phyloP scores from a whole-genome alignment of 805 yeast genomes.

The Wickerhamiella vanderwaltii region DNA sequence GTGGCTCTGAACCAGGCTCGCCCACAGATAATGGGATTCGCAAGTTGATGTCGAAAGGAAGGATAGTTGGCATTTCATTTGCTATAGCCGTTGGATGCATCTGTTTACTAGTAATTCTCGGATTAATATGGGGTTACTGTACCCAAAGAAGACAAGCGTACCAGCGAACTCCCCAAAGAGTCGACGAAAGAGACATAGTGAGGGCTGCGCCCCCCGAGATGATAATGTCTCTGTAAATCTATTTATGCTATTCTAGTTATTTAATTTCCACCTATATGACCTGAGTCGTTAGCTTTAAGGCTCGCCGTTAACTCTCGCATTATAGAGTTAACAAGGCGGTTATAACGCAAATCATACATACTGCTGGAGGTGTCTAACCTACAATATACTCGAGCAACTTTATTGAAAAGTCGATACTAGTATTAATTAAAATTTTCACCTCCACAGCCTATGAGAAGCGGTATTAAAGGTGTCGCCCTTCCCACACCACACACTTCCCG shows the following conservation, averaged over 20 bases:
- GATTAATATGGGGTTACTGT: constrained; percentile 32
- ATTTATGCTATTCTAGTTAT: constrained; percentile 8
- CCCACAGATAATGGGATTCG: not conserved
- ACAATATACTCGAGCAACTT: too few species aligned
- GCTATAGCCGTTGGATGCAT: constrained; percentile 52
- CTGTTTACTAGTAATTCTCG: constrained; percentile 32
- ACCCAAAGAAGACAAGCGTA: constrained; percentile 33
- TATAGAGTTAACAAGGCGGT: too few species aligned
- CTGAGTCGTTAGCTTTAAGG: too few species aligned
- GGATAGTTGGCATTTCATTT: constrained; percentile 53
- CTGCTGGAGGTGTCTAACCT: too few species aligned
- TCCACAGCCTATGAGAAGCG: too few species aligned
- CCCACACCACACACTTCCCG: too few species aligned
- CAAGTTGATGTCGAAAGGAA: constrained; percentile 38
- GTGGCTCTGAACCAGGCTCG: not conserved
- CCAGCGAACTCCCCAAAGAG: constrained; percentile 40
- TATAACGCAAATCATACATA: too few species aligned
- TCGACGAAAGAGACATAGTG: constrained; percentile 49
- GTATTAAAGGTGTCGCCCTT: too few species aligned
- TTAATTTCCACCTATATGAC: too few species aligned
- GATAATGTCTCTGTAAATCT: constrained; percentile 21
- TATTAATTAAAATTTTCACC: too few species aligned
- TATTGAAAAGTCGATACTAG: too few species aligned
- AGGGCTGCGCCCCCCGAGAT: constrained; percentile 50
- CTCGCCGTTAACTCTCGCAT: too few species aligned